A percentile compares a stretch with the other conserved stretches of the same genome.
Conservation (phyloP, 2,329 filamentous ascomycete genomes). For the Trichophyton verrucosum region DNA sequence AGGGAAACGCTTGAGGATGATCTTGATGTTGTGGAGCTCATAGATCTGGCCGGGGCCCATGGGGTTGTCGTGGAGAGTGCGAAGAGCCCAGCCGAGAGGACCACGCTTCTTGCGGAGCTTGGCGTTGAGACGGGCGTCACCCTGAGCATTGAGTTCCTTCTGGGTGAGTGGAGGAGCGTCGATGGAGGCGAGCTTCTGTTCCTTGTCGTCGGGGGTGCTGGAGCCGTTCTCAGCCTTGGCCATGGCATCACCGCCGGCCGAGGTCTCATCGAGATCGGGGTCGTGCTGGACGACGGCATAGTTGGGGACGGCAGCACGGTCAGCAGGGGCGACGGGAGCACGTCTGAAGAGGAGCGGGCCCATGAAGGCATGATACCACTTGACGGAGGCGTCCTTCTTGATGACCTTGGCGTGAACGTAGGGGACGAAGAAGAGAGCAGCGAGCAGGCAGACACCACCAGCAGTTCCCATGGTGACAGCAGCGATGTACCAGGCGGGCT, state of each 20-base stretch:
- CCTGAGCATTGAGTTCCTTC: conserved; percentile 48
- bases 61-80: conserved; percentile 59
- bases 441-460: conserved; percentile 45
- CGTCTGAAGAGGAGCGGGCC: conserved; percentile 56
- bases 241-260: conserved; percentile 18
- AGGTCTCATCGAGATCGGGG: conserved; percentile 33
- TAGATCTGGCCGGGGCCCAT: conserved; percentile 62
- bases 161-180: conserved; percentile 47
- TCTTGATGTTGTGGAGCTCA: conserved; percentile 58
- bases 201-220: conserved; percentile 19
- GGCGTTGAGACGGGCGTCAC: conserved; percentile 47
- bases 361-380: conserved; percentile 49
- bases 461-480: conserved; percentile 54
- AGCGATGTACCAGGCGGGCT: conserved; percentile 53
- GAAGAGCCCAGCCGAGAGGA: conserved; percentile 70
- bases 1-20: conserved; percentile 52
- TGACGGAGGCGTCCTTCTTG: conserved; percentile 54
- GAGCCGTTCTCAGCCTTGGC: conserved; percentile 17
- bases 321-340: conserved; percentile 40
- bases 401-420: conserved; percentile 55
- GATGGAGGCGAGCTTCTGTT: conserved; percentile 30
- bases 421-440: conserved; percentile 61
- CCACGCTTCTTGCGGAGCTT: conserved; percentile 51
- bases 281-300: conserved; percentile 65
- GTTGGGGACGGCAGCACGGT: conserved; percentile 52